Percentiles rank a stretch among this genome's conserved stretches.
Evolutionary conservation across 495 filamentous ascomycete genomes (phyloP).

Genomic region (Penicillium paxilli): DNA sequence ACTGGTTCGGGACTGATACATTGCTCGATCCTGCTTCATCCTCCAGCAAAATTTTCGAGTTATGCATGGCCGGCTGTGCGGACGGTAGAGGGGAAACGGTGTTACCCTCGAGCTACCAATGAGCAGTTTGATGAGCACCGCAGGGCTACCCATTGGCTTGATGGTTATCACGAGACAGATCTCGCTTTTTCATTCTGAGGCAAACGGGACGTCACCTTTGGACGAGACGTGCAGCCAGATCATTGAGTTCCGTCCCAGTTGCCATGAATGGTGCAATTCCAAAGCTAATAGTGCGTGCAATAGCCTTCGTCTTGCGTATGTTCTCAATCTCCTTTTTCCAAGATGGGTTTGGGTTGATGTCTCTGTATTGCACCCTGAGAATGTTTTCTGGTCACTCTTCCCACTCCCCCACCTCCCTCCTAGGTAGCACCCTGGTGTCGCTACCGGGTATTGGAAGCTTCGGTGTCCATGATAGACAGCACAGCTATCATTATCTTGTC

Average conservation of each 20-base stretch:
- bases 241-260: background rate
- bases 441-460: constrained; percentile 21
- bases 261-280: background rate
- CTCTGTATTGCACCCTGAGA: constrained; percentile 13
- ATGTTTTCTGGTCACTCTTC: constrained; percentile 12
- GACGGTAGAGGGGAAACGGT: constrained; percentile 18
- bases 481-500: constrained; percentile 7
- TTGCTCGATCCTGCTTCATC: constrained; percentile 11
- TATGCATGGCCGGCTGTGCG: constrained; percentile 25
- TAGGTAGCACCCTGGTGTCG: constrained; percentile 22
- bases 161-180: constrained; percentile 24
- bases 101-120: constrained; percentile 25
- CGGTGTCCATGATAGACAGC: constrained; percentile 3
- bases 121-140: constrained; percentile 3
- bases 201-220: constrained; percentile 18
- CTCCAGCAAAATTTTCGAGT: constrained; percentile 16
- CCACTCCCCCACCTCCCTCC: background rate
- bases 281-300: background rate
- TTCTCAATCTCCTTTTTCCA: constrained; percentile 14
- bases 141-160: constrained; percentile 15
- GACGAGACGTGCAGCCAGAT: constrained; percentile 4
- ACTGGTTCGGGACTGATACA: constrained; percentile 27
- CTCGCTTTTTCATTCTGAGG: constrained; percentile 2
- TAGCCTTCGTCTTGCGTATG: constrained; percentile 5
- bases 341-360: constrained; percentile 13